Conservation (phyloP, 768 basidiomycete species). For the Boletus tylopilopsis region DNA sequence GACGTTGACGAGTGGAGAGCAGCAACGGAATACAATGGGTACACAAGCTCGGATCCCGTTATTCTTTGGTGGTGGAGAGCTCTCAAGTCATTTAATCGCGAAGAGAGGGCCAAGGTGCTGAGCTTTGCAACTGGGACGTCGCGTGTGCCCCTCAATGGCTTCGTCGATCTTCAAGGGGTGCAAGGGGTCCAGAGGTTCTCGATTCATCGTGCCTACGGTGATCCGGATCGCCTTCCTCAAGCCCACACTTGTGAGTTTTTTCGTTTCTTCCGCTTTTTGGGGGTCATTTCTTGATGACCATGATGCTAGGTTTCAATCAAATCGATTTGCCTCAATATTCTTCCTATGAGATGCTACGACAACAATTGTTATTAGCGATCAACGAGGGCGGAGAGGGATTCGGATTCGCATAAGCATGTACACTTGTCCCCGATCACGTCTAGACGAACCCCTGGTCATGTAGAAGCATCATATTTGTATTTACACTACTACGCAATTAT, state of each 20-base stretch:
- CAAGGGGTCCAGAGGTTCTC: constrained; percentile 95
- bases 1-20: constrained; percentile 98
- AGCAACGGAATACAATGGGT: constrained; percentile 88
- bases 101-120: constrained; percentile 93
- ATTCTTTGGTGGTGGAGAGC: constrained; percentile 99
- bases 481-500: constrained; percentile 21
- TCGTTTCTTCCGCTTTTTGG: background rate
- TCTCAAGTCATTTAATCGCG: constrained; percentile 93
- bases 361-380: constrained; percentile 86
- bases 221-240: constrained; percentile 79
- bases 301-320: constrained; percentile 77
- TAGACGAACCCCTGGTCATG: constrained; percentile 16
- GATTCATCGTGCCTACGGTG: constrained; percentile 90
- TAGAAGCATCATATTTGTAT: constrained; percentile 36
- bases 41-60: constrained; percentile 86
- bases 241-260: constrained; percentile 77
- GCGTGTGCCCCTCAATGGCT: constrained; percentile 90
- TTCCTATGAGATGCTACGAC: constrained; percentile 94
- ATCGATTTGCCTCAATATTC: constrained; percentile 94
- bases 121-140: constrained; percentile 96
- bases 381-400: constrained; percentile 97
- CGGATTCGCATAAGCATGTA: constrained; percentile 59
- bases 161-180: constrained; percentile 91
- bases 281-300: constrained; percentile 12
- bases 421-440: background rate